Evolutionary conservation across 192 early-diverging fungal species (phyloP).

Genomic region (Chytriomyces hyalinus): DNA sequence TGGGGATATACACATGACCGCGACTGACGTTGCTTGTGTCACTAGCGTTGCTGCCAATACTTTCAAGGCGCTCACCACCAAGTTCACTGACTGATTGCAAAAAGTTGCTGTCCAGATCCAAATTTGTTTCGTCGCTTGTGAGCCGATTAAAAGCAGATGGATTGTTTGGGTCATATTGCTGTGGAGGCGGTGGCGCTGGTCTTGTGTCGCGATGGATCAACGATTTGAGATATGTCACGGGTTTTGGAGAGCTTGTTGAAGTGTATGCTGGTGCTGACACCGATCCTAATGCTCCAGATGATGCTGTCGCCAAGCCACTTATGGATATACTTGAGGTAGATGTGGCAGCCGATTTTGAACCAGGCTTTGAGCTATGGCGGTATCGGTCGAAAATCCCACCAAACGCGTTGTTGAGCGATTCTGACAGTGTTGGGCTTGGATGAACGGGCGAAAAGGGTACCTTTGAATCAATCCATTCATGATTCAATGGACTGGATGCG

Average conservation of each 20-base stretch:
- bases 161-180: too few species aligned
- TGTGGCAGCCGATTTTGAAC: not conserved
- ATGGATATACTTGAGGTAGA: conserved; percentile 1
- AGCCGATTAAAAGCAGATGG: too few species aligned
- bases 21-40: not conserved
- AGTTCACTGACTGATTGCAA: too few species aligned
- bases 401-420: not conserved
- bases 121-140: too few species aligned
- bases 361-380: too few species aligned
- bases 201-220: too few species aligned
- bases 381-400: conserved; percentile 6
- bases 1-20: not conserved
- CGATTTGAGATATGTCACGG: not conserved
- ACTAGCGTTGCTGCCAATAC: not conserved
- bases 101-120: too few species aligned
- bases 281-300: not conserved
- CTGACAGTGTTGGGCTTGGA: not conserved
- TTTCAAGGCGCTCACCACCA: too few species aligned
- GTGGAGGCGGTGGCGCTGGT: too few species aligned
- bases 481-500: not conserved
- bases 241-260: not conserved
- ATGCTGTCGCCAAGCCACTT: not conserved
- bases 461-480: not conserved
- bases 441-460: not conserved
- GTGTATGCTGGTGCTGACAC: not conserved